Evolutionary conservation across 345 rosid genomes (phyloP).

Genomic region (Corchorus capsularis): DNA sequence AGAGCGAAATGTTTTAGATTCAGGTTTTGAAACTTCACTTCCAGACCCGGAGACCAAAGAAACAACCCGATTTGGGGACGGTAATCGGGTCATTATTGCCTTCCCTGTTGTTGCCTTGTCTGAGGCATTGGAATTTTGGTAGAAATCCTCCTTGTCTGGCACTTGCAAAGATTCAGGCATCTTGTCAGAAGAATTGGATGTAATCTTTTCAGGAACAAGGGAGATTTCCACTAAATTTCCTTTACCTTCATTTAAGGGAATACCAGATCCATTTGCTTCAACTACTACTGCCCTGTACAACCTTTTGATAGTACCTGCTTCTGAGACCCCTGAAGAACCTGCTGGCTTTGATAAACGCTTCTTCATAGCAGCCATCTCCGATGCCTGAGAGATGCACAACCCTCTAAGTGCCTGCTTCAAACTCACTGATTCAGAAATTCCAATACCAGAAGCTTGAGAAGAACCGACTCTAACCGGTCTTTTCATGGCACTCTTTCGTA

Average conservation of each 20-base stretch:
- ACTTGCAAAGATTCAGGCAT: slow-evolving; percentile 33
- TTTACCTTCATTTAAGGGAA: slow-evolving; percentile 41
- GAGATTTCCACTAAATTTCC: slow-evolving; percentile 61
- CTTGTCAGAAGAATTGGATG: slow-evolving; percentile 31
- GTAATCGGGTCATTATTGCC: slow-evolving; percentile 23
- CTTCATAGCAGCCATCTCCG: slow-evolving; percentile 86
- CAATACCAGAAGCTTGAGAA: slow-evolving; percentile 61
- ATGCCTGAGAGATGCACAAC: slow-evolving; percentile 80
- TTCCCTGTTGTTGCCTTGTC: slow-evolving; percentile 24
- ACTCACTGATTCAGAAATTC: slow-evolving; percentile 66
- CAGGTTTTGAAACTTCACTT: slow-evolving; percentile 22
- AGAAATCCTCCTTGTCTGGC: slow-evolving; percentile 28
- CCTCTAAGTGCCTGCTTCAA: slow-evolving; percentile 88
- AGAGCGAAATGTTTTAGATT: slow-evolving; percentile 22
- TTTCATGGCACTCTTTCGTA: slow-evolving; percentile 65
- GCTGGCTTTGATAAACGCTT: slow-evolving; percentile 59
- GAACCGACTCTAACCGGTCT: slow-evolving; percentile 66
- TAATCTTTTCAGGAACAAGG: slow-evolving; percentile 52
- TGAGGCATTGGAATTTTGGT: slow-evolving; percentile 30
- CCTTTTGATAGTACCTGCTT: slow-evolving; percentile 63
- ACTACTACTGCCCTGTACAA: slow-evolving; percentile 64
- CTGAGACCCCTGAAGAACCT: slow-evolving; percentile 47
- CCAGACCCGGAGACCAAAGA: slow-evolving; percentile 22
- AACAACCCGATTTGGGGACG: slow-evolving; percentile 28
- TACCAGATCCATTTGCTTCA: slow-evolving; percentile 57